Evolutionary conservation across 83 land plant species (phyloP).

Genomic region (Thuja plicata): DNA sequence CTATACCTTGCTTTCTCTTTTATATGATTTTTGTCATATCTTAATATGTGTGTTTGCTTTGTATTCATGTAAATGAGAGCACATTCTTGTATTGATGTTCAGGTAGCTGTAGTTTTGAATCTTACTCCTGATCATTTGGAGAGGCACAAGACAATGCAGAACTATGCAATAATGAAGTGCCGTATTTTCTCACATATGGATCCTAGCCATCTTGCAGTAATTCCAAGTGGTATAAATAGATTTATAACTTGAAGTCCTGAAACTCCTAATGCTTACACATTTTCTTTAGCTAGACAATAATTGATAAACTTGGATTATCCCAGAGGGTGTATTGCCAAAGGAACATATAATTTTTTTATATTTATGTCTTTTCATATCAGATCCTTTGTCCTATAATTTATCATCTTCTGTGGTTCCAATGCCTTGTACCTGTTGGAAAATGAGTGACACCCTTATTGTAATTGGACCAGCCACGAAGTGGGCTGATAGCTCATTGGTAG

Average conservation of each 20-base stretch:
- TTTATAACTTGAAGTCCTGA: neutral
- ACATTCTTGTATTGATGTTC: slow-evolving; percentile 12
- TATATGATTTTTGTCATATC: neutral
- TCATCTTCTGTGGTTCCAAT: neutral
- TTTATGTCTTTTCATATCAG: neutral
- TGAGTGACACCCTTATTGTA: no score
- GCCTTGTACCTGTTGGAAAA: neutral
- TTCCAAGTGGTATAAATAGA: slow-evolving; percentile 46
- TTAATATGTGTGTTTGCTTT: neutral
- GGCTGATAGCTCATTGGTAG: no score
- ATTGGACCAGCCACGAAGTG: no score
- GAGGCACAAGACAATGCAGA: slow-evolving; percentile 66
- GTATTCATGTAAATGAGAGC: neutral
- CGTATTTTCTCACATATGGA: slow-evolving; percentile 59
- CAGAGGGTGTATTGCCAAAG: neutral
- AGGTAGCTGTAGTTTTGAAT: slow-evolving; percentile 66
- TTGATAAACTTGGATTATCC: no score
- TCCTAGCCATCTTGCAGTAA: slow-evolving; percentile 38
- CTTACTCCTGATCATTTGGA: slow-evolving; percentile 79
- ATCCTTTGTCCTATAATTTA: neutral
- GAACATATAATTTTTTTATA: neutral
- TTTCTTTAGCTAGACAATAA: neutral
- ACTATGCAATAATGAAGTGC: slow-evolving; percentile 60
- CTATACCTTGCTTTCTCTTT: neutral
- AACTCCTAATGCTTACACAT: neutral